These are phyloP conservation scores for Penicillium freii DNA, from an alignment of 2,329 filamentous ascomycete species.

Conservation along the genomic window DNA sequence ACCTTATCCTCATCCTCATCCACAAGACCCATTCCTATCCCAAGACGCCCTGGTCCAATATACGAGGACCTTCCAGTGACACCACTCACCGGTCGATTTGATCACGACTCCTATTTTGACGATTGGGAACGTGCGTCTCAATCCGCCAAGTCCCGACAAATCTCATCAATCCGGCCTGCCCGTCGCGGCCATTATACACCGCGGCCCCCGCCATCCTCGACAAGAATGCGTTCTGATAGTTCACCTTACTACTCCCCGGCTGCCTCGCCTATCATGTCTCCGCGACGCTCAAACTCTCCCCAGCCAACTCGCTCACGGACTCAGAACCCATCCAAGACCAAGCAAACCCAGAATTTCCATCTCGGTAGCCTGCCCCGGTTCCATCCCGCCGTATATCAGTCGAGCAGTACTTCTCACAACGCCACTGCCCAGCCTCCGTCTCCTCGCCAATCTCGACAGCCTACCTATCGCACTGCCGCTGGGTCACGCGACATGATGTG, in stretches of 20 bases:
- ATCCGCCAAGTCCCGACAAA: constrained; percentile 20
- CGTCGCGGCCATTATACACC: constrained; percentile 16
- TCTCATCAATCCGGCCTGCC: constrained; percentile 11
- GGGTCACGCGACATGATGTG: constrained; percentile 39
- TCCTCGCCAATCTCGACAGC: constrained; percentile 34
- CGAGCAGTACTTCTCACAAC: constrained; percentile 25
- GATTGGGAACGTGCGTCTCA: constrained; percentile 31
- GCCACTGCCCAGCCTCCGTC: constrained; percentile 30
- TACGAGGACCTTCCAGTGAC: constrained; percentile 39
- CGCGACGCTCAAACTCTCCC: constrained; percentile 35
- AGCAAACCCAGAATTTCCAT: constrained; percentile 39
- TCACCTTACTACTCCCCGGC: constrained; percentile 34
- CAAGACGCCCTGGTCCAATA: constrained; percentile 24
- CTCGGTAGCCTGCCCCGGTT: constrained; percentile 46
- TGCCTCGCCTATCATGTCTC: constrained; percentile 35
- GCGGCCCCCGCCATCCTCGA: background rate
- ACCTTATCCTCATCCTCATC: constrained; percentile 33
- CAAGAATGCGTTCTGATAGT: constrained; percentile 36
- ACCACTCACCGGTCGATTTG: constrained; percentile 40
- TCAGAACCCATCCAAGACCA: constrained; percentile 38
- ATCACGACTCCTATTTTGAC: constrained; percentile 35
- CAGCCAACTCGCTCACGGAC: constrained; percentile 34
- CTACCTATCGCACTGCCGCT: constrained; percentile 33
- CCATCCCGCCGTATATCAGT: constrained; percentile 47
- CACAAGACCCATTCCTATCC: constrained; percentile 39